Evolutionary conservation across 129 eudicot genomes (phyloP).

Genomic region (Flaveria sonorensis): DNA sequence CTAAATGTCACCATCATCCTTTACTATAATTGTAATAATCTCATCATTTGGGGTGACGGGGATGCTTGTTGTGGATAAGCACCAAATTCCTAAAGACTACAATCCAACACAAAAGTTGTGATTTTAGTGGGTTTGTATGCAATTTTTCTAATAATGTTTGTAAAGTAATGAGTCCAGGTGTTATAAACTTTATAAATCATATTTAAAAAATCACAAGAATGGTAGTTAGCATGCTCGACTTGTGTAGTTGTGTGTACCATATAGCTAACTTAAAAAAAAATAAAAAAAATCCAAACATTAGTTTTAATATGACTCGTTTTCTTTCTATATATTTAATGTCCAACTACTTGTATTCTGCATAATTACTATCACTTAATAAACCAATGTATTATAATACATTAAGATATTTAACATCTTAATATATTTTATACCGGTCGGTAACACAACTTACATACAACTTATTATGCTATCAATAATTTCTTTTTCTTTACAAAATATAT

Average conservation of each 20-base stretch:
- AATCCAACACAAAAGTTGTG: neutral
- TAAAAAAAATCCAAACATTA: too few species aligned
- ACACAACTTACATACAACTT: too few species aligned
- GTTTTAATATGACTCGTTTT: neutral
- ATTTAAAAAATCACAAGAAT: neutral
- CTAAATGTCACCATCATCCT: conserved; percentile 9
- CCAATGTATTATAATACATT: too few species aligned
- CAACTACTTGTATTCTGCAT: too few species aligned
- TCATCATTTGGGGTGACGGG: neutral
- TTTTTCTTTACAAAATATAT: too few species aligned
- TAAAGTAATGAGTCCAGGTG: neutral
- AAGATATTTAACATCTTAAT: too few species aligned
- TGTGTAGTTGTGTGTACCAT: too few species aligned
- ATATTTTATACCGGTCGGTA: too few species aligned
- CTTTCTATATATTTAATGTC: neutral
- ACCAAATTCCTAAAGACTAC: conserved; percentile 10
- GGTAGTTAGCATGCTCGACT: too few species aligned
- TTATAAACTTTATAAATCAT: neutral
- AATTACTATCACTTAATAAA: too few species aligned
- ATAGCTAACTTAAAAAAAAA: too few species aligned
- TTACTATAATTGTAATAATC: neutral
- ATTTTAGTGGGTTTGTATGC: neutral
- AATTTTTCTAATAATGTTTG: neutral
- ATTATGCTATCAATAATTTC: too few species aligned
- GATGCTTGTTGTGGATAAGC: conserved; percentile 23